Base-by-base conservation (phyloP, 2,329 filamentous ascomycete genomes). In the Esteya vermicola region DNA sequence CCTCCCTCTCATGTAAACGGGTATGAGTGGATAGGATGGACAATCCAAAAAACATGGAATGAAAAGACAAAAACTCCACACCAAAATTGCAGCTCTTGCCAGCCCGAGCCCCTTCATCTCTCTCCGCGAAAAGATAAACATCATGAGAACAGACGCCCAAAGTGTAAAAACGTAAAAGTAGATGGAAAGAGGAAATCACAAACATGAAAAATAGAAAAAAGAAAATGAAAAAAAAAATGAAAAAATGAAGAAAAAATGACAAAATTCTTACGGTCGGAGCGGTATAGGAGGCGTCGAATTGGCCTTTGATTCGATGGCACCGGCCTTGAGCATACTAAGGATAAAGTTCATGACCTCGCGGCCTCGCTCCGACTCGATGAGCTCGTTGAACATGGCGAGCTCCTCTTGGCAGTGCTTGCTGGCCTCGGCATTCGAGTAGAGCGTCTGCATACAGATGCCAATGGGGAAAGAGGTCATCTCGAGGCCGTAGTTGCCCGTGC, bases 401-500 rank as follows among this genome's bases (percentile, higher is more conserved):
- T n/a, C n/a, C 14, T 36, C 41, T 21, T 48, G 41, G 18, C 35
- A 25, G 10, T 30, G 33, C 19, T 41, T 26, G 23, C 32, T 38
- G 5, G 18, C 34, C 1, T 37, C 18, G 14, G 30, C 19, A 20
- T 39, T 33, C 9, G 41, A 35, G n/a, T 37, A 25, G 4, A 50
- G 32, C 8, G 43, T 33, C 27, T 48, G 39, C 4, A 48, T 31
- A 7, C 41, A 44, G 13, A 45, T 26, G 41, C 48, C 48, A 21
- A 50, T 27, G 5, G 45, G 48, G 18, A 48, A 50, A 1, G 43
- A 40, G 10, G 41, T 43, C 43, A 48, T 43, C 23, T 50, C 46
- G 3, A 47, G 36, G 18, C 45, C 45, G 33, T 44, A 47, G 20
- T 47, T 47, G 27, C 47, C 48, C 5, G 45, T 41, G 28, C 35